A percentile compares a stretch with the other conserved stretches of the same genome.
phyloP scores from a whole-genome alignment of 2,329 filamentous ascomycete genomes.

The Neoarthrinium moseri region DNA sequence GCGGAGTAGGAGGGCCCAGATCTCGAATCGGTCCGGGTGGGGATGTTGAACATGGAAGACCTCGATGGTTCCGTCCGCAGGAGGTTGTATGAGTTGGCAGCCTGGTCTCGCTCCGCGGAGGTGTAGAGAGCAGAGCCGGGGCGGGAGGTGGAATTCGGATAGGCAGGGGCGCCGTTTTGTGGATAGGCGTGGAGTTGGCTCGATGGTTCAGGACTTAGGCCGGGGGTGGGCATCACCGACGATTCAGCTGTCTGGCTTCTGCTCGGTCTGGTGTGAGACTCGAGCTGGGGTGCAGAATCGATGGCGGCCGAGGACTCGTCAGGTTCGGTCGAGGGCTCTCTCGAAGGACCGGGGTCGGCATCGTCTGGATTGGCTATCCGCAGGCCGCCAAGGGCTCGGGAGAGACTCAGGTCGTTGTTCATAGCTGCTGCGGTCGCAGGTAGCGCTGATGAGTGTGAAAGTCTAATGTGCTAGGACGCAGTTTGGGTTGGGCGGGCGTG shows the following conservation, averaged over 20 bases:
- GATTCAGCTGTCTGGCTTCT: conserved; percentile 18
- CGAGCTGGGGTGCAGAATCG: conserved; percentile 17
- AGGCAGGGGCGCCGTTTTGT: conserved; percentile 21
- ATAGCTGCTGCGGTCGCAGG: conserved; percentile 45
- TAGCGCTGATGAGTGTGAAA: conserved; percentile 8
- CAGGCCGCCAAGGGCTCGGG: conserved; percentile 87
- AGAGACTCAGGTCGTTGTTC: conserved; percentile 91
- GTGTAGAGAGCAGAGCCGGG: conserved; percentile 31
- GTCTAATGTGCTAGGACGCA: conserved; percentile 7
- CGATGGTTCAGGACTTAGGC: conserved; percentile 21
- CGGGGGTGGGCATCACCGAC: conserved; percentile 19
- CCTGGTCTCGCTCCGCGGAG: conserved; percentile 30
- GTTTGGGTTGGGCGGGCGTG: not conserved
- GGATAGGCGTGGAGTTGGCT: conserved; percentile 20
- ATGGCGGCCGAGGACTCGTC: conserved; percentile 19
- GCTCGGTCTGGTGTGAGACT: conserved; percentile 19
- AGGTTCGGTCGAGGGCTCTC: conserved; percentile 29
- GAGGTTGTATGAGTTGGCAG: conserved; percentile 36
- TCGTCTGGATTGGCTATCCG: conserved; percentile 97
- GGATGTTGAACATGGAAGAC: conserved; percentile 53
- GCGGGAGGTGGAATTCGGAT: conserved; percentile 22
- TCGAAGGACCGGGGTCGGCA: conserved; percentile 39
- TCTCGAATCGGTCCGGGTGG: conserved; percentile 62
- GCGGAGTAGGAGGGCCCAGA: conserved; percentile 58
- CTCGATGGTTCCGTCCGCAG: conserved; percentile 58